Evolutionary conservation across 1,284 basidiomycete genomes (phyloP), one percentile per base, ranked within the genome.

Genomic region (Flammula alnicola): DNA sequence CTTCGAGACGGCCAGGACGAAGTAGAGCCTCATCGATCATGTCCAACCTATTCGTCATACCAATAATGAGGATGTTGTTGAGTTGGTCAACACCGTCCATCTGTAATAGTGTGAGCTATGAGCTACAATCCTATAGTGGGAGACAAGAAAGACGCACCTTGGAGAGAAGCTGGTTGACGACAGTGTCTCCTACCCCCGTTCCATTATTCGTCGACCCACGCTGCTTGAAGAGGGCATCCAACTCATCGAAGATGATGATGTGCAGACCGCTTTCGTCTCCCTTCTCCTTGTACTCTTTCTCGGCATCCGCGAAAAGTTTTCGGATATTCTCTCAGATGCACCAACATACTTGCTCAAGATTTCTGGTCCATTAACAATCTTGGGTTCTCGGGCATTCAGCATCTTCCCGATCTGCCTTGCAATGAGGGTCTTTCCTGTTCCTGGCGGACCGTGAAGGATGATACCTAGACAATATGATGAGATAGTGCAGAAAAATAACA

Each of bases 71-170:
- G 53, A 99, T 97, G 70, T 99, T 99, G 78, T 99, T 99, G 43
- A 99, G 80, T 74, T 95, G 93, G 68, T 99, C 97, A 5, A 99
- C 97, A 78, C 97, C 97, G 63, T 99, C 97, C 93, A 99, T 96
- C 92, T 95, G 54, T 17, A 42, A 23, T 43, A 19, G 39, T 32
- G 20, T 39, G 33, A 25, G 16, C 29, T 10, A 20, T n/a, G 17
- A 14, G 25, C 12, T 14, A 16, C 14, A 11, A 14, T 5, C 10
- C 35, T 22, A 14, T 23, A 10, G 26, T 17, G 14, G 9, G 36
- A 11, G 20, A 17, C 3, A 16, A 17, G 14, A 7, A 30, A 22
- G 33, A 56, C 76, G 19, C 47, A 87, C 92, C 81, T 99, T 99
- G 27, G 96, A 96, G 17, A 99, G 79, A 44, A 99, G 81, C 75